A percentile compares a stretch with the other conserved stretches of the same genome.
Conservation (phyloP, 176 grass and related monocot genomes). For the Phoenix dactylifera region DNA sequence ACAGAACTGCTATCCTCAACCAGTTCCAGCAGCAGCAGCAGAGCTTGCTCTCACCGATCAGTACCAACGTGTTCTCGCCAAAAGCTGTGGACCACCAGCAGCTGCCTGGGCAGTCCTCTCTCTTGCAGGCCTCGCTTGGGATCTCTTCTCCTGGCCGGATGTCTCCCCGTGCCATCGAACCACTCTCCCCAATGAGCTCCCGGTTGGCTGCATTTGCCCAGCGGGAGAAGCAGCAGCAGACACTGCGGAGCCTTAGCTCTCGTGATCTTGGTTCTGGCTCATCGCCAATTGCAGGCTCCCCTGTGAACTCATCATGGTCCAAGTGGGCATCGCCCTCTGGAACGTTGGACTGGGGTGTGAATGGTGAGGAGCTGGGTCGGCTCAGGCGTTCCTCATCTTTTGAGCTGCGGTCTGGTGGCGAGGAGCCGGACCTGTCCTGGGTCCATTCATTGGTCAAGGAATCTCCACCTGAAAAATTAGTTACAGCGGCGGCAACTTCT, state of each 20-base stretch:
- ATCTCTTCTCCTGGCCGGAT: slow-evolving; percentile 53
- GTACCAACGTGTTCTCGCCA: slow-evolving; percentile 55
- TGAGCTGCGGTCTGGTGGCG: slow-evolving; percentile 45
- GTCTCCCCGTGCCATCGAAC: slow-evolving; percentile 50
- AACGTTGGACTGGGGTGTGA: slow-evolving; percentile 47
- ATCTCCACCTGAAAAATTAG: slow-evolving; percentile 57
- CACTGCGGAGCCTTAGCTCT: slow-evolving; percentile 73
- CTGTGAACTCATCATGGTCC: slow-evolving; percentile 50
- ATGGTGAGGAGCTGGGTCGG: slow-evolving; percentile 59
- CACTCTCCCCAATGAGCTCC: slow-evolving; percentile 59
- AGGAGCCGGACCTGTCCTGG: slow-evolving; percentile 79
- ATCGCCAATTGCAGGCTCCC: slow-evolving; percentile 32
- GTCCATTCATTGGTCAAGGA: slow-evolving; percentile 75
- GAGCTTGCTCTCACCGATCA: slow-evolving; percentile 68
- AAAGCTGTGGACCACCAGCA: slow-evolving; percentile 54
- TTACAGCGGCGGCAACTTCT: slow-evolving; percentile 24
- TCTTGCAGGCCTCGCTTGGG: slow-evolving; percentile 59
- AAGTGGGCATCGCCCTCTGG: slow-evolving; percentile 59
- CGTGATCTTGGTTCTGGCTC: slow-evolving; percentile 52
- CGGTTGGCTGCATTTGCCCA: slow-evolving; percentile 49
- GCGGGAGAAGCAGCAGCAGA: slow-evolving; percentile 67
- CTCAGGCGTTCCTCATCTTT: slow-evolving; percentile 77
- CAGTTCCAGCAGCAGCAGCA: slow-evolving; percentile 92
- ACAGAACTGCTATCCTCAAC: slow-evolving; percentile 61
- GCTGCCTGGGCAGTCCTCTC: slow-evolving; percentile 43